A percentile compares a stretch with the other conserved stretches of the same genome.
Conservation (phyloP, 805 yeast genomes). For the Komagataella ulmi region DNA sequence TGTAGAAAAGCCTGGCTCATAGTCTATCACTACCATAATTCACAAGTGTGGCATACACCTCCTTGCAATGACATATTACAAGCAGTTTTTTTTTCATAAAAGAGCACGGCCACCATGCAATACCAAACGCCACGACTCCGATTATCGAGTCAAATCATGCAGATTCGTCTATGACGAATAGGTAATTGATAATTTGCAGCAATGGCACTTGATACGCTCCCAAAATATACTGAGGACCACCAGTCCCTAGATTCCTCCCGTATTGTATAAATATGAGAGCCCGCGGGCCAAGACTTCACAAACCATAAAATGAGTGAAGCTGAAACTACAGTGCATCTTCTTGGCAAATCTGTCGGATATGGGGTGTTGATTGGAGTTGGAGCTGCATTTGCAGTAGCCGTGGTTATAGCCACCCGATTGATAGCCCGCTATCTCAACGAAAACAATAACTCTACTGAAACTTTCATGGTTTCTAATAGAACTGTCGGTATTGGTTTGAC, state of each 20-base stretch:
- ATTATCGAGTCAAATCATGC: background rate
- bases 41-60: background rate
- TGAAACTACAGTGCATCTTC: background rate
- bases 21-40: background rate
- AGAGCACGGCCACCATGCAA: background rate
- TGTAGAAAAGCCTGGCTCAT: background rate
- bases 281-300: background rate
- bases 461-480: slow-evolving; percentile 12
- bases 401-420: slow-evolving; percentile 12
- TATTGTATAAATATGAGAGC: background rate
- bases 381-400: slow-evolving; percentile 15
- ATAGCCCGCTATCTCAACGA: slow-evolving; percentile 7
- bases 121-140: background rate
- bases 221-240: no score
- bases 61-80: background rate
- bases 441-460: slow-evolving; percentile 10
- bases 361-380: slow-evolving; percentile 21
- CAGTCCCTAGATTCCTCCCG: no score
- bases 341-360: slow-evolving; percentile 11
- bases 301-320: background rate
- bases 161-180: background rate
- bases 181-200: background rate
- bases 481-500: slow-evolving; percentile 8
- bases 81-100: background rate
- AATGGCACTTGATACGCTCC: background rate